Percentiles rank a stretch among this genome's conserved stretches.
Conservation (phyloP, 2,329 filamentous ascomycete species). For the Pseudocercospora fijiensis region DNA sequence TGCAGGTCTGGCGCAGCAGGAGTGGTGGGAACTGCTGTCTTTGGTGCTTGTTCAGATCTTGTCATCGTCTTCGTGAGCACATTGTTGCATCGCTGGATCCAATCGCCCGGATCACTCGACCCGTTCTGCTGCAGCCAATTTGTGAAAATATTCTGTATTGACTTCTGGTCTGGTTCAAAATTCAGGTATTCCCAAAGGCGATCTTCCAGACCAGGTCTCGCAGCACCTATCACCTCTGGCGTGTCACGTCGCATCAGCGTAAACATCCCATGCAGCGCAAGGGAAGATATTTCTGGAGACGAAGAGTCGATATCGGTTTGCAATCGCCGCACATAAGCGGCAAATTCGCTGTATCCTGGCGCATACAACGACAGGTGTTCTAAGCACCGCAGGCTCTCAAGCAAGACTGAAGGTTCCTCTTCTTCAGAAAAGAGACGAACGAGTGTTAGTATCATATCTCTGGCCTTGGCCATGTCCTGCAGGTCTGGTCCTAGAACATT, state of each 20-base stretch:
- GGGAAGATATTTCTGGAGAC: conserved; percentile 69
- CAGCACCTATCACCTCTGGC: conserved; percentile 73
- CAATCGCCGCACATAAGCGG: conserved; percentile 76
- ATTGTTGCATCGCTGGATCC: conserved; percentile 84
- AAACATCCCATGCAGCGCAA: conserved; percentile 83
- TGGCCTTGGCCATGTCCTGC: conserved; percentile 86
- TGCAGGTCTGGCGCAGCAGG: conserved; percentile 67
- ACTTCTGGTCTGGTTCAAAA: conserved; percentile 68
- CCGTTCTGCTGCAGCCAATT: conserved; percentile 95
- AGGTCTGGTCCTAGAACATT: conserved; percentile 95
- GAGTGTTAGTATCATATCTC: conserved; percentile 85
- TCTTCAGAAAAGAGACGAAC: conserved; percentile 73
- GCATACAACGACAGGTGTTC: conserved; percentile 93
- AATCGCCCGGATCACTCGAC: conserved; percentile 72
- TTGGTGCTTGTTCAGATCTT: conserved; percentile 56
- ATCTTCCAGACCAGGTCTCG: conserved; percentile 78
- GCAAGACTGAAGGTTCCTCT: conserved; percentile 68
- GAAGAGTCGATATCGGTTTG: conserved; percentile 74
- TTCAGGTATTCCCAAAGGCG: conserved; percentile 90
- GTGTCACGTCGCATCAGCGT: conserved; percentile 94
- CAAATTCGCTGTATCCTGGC: conserved; percentile 79
- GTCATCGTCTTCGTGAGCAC: conserved; percentile 84
- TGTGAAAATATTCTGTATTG: conserved; percentile 80
- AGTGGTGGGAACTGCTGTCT: conserved; percentile 45
- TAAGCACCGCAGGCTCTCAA: conserved; percentile 76